Base-by-base conservation (phyloP, 345 rosid genomes). In the Anacardium occidentale region DNA sequence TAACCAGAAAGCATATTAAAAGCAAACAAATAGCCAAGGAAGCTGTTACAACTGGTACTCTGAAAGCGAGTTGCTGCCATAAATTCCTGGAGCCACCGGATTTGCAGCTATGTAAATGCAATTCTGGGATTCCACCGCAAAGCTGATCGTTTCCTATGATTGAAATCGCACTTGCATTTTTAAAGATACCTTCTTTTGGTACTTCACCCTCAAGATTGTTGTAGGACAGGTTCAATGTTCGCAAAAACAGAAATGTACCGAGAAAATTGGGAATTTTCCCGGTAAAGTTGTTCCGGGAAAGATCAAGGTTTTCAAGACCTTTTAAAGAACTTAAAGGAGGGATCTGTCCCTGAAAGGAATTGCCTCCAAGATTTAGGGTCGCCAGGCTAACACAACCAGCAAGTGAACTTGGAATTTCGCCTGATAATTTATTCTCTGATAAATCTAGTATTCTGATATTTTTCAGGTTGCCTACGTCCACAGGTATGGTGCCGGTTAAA, bases 321-420 rank as follows among this genome's bases (percentile, higher is more conserved):
- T 37, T 77, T 14, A 74, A 10, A 10, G 72, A 26, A 10, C 42
- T 56, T 17, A 81, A 63, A 25, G 64, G 72, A 48, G 77, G 81
- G 20, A 81, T 62, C 0, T 48, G 14, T 21, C 84, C 81, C 8
- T n/a, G 47, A 26, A 77, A 62, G 59, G 60, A 62, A 66, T 80
- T 80, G 20, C 64, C 69, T 0, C 25, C 20, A 58, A 77, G 55
- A 48, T 45, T 3, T 55, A 81, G 67, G 48, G 12, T 0, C 71
- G 75, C 79, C 62, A 77, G 62, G 69, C 45, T 56, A 0, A 67
- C 42, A 47, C 81, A 77, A 54, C 10, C 60, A 8, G n/a, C 65
- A 0, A 77, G 56, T 15, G 81, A 70, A 58, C 81, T 81, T 10
- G 79, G 84, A 12, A 77, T 67, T 42, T 74, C 76, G 45, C 80